Evolutionary conservation across 2,329 filamentous ascomycete species (phyloP), one percentile per base, ranked within the genome.

Genomic region (Monosporascus sp.): DNA sequence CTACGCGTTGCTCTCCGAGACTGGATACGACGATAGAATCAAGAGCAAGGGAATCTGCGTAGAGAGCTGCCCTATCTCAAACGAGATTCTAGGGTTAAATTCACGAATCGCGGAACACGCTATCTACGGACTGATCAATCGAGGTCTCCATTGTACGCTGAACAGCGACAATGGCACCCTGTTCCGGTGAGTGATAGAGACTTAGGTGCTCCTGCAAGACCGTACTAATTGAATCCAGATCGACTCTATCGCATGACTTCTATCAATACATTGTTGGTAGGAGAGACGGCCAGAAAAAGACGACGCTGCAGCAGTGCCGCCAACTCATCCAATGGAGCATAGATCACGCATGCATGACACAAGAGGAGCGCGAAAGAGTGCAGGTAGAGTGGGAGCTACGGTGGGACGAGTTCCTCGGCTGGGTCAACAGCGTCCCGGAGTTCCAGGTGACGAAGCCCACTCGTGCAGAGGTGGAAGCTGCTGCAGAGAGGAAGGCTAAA

Each of bases 41-140:
- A 84, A 81, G 67, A 70, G 75, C 54, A 73, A 74, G n/a, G 74
- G 77, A 9, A 80, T 91, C 37, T 89, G 86, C 59, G 75, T 91
- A n/a, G 88, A 91, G 71, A 72, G 88, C 1, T 91, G 88, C 60
- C 88, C 87, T 0, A 89, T 90, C 49, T 90, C 86, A 1, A 91
- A 91, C 63, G 88, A 91, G 72, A 74, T 91, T 0, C 71, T 91
- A 18, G 86, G 88, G 37, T 75, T 91, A 18, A 88, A 85, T 49
- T 78, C 84, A 8, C 78, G 81, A 46, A 78, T 85, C 53, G 78
- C 79, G 38, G 84, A 86, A 14, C 88, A 91, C 62, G 72, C 84
- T 17, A 81, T 87, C 65, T 88, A 89, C 40, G 75, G 78, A 56
- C 72, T 91, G 24, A 74, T 91, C 51, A 86, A 86, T n/a, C 84